Base-by-base conservation (phyloP, 2,329 filamentous ascomycete genomes). In the Teratosphaeria gauchensis region DNA sequence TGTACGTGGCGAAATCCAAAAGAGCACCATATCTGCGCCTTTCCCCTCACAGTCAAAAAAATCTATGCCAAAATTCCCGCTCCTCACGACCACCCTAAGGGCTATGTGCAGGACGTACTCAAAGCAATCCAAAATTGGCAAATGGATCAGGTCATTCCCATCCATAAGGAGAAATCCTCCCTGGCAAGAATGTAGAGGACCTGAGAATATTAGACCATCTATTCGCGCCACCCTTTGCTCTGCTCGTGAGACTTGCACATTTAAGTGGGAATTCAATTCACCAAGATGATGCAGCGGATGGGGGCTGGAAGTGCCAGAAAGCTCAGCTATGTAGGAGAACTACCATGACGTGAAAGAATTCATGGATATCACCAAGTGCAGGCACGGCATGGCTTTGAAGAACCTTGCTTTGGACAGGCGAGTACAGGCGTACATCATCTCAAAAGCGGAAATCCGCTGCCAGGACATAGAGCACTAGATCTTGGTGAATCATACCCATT, bases 131-230 rank as follows among this genome's bases (percentile, higher is more conserved):
- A 55, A 14, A 56, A 58, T 31, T 64, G 63, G 63, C 42, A 62
- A 4, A 61, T 64, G 54, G 60, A 64, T 52, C 58, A 62, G 30
- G 62, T 64, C 30, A 54, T 72, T 46, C 69, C 68, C 1, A 63
- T 72, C 35, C 68, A 72, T 57, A 68, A 72, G 52, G 70, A 71
- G 57, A 65, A 69, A 16, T 71, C 71, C 61, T 66, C 64, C 57
- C 64, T 72, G 14, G 65, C 69, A n/a, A 2, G 64, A 65, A 31
- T 63, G 63, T 56, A 58, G 58, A 1, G 66, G 70, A 38, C 55
- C 54, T 0, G 62, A 64, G 30, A n/a, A 69, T 69, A n/a, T 33
- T 69, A 9, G 51, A 56, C 11, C 58, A 65, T 32, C 58, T 72
- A 12, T 63, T 71, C 48, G 69, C 69, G 21, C 68, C 68, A 19